Conservation (phyloP, 805 yeast species). For the Barnettozyma populi region DNA sequence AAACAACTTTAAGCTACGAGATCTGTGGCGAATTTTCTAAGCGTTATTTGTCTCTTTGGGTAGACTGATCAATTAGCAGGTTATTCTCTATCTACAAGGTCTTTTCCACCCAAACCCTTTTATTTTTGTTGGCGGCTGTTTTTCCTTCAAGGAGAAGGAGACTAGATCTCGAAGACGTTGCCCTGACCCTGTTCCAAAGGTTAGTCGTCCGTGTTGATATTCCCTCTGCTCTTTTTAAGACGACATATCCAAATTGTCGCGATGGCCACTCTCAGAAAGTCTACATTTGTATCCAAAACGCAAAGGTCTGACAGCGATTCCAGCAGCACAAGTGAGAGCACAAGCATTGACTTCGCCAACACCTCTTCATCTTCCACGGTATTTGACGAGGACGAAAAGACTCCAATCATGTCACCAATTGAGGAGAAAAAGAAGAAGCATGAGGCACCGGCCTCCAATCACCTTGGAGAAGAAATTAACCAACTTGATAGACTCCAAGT, state of each 20-base stretch:
- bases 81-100: no score
- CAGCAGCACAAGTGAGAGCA: background rate
- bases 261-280: background rate
- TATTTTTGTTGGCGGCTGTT: background rate
- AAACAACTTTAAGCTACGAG: background rate
- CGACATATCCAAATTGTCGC: background rate
- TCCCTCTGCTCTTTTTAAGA: background rate
- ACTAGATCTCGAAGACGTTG: background rate
- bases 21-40: background rate
- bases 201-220: background rate
- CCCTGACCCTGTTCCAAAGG: background rate
- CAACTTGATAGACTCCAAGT: slow-evolving; percentile 26
- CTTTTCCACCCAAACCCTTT: no score
- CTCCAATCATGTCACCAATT: background rate
- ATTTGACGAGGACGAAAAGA: slow-evolving; percentile 1
- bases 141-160: background rate
- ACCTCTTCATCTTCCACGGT: slow-evolving; percentile 6
- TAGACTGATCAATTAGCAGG: background rate
- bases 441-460: background rate
- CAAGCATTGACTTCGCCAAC: background rate
- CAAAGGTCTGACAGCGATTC: slow-evolving; percentile 2
- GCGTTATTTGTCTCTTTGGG: background rate
- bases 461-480: slow-evolving; percentile 12
- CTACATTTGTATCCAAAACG: background rate
- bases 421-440: background rate